These are phyloP conservation scores for Diaporthe humulicola DNA, from an alignment of 2,329 filamentous ascomycete species.

Conservation along the genomic window DNA sequence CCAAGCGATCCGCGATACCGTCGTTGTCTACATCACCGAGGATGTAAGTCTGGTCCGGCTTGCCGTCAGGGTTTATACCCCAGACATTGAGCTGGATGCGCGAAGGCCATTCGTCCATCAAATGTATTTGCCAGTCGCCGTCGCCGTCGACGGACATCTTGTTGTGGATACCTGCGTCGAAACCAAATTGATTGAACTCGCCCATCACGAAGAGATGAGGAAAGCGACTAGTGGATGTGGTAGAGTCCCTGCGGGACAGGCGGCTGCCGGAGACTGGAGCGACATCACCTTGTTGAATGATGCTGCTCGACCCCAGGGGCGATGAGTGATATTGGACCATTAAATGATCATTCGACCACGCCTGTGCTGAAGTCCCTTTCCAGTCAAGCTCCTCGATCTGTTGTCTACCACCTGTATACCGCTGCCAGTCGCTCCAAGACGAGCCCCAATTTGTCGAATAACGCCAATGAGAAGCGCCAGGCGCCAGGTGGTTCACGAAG, in stretches of 20 bases:
- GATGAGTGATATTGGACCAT: constrained; percentile 74
- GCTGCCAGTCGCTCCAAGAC: constrained; percentile 69
- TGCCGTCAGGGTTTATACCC: constrained; percentile 74
- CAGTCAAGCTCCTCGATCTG: constrained; percentile 65
- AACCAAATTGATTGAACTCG: constrained; percentile 74
- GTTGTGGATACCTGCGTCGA: constrained; percentile 70
- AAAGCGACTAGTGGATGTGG: constrained; percentile 59
- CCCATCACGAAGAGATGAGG: constrained; percentile 75
- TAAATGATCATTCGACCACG: constrained; percentile 73
- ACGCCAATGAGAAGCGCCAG: constrained; percentile 72
- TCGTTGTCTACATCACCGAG: constrained; percentile 75
- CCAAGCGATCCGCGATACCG: constrained; percentile 71
- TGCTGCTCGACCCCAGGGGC: constrained; percentile 69
- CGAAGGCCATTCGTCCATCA: constrained; percentile 74
- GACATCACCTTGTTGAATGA: constrained; percentile 71
- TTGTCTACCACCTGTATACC: constrained; percentile 65
- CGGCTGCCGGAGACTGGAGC: neutral
- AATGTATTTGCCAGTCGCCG: constrained; percentile 68
- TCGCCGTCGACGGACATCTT: constrained; percentile 62
- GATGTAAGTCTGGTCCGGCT: constrained; percentile 70
- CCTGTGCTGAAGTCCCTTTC: constrained; percentile 69
- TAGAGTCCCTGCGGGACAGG: constrained; percentile 14
- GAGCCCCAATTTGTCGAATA: constrained; percentile 74
- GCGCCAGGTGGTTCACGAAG: constrained; percentile 68
- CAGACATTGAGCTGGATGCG: constrained; percentile 74